Percentiles rank a stretch among this genome's conserved stretches.
phyloP scores from a whole-genome alignment of 768 basidiomycete species.

The Punctularia strigosozonata region DNA sequence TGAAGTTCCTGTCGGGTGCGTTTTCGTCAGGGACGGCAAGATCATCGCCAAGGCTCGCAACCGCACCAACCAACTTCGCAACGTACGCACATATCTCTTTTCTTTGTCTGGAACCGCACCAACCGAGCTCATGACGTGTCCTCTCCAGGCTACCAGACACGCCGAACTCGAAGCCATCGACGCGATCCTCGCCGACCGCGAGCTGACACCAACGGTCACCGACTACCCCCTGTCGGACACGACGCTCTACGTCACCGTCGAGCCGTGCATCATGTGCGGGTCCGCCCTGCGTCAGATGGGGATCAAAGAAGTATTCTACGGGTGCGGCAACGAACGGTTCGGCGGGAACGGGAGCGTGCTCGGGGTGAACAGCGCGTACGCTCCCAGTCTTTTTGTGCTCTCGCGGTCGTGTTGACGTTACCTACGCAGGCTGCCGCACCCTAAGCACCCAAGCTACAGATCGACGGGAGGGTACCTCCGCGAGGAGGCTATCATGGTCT shows the following conservation, averaged over 20 bases:
- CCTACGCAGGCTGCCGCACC: conserved; percentile 51
- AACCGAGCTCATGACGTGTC: background rate
- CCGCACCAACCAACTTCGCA: conserved; percentile 86
- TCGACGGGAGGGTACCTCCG: conserved; percentile 64
- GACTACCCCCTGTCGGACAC: conserved; percentile 64
- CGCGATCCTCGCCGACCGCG: conserved; percentile 54
- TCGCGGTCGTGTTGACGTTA: no score
- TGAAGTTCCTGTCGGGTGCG: conserved; percentile 95
- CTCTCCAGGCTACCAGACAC: conserved; percentile 91
- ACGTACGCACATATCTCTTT: conserved; percentile 37
- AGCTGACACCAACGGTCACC: conserved; percentile 38
- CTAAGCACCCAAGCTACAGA: conserved; percentile 60
- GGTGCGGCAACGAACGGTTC: conserved; percentile 91
- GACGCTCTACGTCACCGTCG: conserved; percentile 93
- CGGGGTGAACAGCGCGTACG: conserved; percentile 69
- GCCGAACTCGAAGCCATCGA: conserved; percentile 97
- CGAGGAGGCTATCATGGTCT: conserved; percentile 78
- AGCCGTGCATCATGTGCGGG: conserved; percentile 99
- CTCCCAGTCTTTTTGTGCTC: conserved; percentile 7
- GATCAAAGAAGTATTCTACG: conserved; percentile 83
- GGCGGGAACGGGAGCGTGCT: conserved; percentile 95
- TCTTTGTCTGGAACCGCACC: background rate
- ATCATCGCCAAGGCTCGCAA: conserved; percentile 86
- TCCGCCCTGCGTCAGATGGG: conserved; percentile 91
- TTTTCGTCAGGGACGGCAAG: conserved; percentile 72